Percentiles rank a stretch among this genome's conserved stretches.
Conservation (phyloP, 192 early-diverging fungal genomes). For the Gamsiella multidivaricata region DNA sequence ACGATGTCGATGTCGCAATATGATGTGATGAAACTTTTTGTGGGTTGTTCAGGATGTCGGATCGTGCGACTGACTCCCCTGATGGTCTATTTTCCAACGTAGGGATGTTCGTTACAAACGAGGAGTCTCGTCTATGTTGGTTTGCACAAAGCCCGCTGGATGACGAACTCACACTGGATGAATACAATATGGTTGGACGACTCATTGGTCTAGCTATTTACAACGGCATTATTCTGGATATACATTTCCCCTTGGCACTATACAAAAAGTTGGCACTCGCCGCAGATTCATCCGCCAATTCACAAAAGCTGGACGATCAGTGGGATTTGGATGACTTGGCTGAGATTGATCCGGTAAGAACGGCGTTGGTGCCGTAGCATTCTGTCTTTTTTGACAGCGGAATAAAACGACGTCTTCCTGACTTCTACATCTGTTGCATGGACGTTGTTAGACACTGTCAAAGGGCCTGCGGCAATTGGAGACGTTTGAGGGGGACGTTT, state of each 20-base stretch:
- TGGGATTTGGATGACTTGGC: conserved; percentile 79
- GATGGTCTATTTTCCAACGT: not conserved
- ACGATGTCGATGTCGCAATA: conserved; percentile 38
- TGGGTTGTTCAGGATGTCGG: too few relatives aligned
- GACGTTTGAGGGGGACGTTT: conserved; percentile 72
- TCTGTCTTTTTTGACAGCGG: conserved; percentile 8
- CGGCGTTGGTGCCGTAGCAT: not conserved
- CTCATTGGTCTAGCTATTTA: conserved; percentile 93
- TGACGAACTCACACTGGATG: conserved; percentile 67
- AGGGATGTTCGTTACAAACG: conserved; percentile 82
- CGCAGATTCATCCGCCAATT: conserved; percentile 21
- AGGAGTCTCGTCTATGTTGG: conserved; percentile 88
- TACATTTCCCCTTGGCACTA: conserved; percentile 86
- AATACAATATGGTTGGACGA: conserved; percentile 89
- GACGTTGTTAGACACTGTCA: conserved; percentile 74
- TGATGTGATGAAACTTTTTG: not conserved
- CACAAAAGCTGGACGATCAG: conserved; percentile 58
- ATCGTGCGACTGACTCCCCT: too few relatives aligned
- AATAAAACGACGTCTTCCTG: not conserved
- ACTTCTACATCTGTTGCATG: too few relatives aligned
- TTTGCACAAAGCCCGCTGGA: conserved; percentile 71
- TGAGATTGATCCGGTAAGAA: conserved; percentile 75
- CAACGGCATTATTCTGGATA: conserved; percentile 91
- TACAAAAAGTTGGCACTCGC: conserved; percentile 84
- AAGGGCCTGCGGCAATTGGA: conserved; percentile 82